A percentile compares a stretch with the other conserved stretches of the same genome.
Evolutionary conservation across 495 filamentous ascomycete genomes (phyloP).

Genomic region (Chaetomium fimeti): DNA sequence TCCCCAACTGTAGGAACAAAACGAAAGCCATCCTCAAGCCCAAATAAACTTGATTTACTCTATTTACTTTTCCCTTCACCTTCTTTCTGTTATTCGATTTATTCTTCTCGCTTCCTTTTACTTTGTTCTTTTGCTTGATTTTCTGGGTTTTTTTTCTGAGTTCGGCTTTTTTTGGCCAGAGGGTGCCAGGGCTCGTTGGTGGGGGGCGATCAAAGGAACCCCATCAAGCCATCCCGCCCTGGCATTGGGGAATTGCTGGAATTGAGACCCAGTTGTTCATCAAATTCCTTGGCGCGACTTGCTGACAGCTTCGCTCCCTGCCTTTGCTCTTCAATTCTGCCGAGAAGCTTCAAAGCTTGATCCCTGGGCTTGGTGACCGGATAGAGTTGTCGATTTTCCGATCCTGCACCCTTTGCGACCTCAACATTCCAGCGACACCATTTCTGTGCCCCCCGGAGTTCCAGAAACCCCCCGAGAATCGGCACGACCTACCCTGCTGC

Average conservation of each 20-base stretch:
- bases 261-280: constrained; percentile 12
- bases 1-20: too few species aligned
- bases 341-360: neutral
- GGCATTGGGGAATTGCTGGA: neutral
- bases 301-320: constrained; percentile 9
- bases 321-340: constrained; percentile 1
- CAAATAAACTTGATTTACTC: too few species aligned
- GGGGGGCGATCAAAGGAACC: constrained; percentile 6
- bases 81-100: too few species aligned
- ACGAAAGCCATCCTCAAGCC: too few species aligned
- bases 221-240: neutral
- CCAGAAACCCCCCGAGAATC: neutral
- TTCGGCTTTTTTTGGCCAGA: too few species aligned
- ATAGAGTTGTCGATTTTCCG: neutral
- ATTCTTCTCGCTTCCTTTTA: too few species aligned
- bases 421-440: neutral
- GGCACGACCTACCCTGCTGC: neutral
- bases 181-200: neutral
- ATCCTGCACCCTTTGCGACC: neutral
- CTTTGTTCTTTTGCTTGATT: too few species aligned
- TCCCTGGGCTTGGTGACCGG: neutral
- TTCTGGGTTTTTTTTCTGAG: too few species aligned
- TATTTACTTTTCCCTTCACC: too few species aligned
- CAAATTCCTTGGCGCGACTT: constrained; percentile 17
- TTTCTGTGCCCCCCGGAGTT: neutral